A percentile compares a stretch with the other conserved stretches of the same genome.
Conservation (phyloP, 768 basidiomycete species). For the Lyophyllum semitale region DNA sequence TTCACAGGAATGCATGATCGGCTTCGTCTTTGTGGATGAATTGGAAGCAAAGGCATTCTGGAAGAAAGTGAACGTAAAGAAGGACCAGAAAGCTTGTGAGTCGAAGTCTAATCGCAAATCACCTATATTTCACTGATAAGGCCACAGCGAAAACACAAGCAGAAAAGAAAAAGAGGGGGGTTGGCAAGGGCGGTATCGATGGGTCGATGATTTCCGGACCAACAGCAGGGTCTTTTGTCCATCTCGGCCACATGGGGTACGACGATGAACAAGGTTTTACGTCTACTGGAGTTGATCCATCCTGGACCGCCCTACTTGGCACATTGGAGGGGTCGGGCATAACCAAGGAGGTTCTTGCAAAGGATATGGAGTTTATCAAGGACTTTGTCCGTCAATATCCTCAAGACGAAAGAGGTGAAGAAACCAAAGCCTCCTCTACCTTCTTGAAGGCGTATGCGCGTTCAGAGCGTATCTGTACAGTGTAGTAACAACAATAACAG, state of each 20-base stretch:
- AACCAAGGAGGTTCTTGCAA: constrained; percentile 62
- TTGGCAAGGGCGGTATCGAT: constrained; percentile 74
- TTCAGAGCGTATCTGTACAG: too few relatives aligned
- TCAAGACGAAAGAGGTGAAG: constrained; percentile 39
- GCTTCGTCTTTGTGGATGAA: constrained; percentile 88
- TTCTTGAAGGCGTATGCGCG: constrained; percentile 49
- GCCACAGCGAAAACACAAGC: constrained; percentile 47
- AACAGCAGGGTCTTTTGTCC: constrained; percentile 75
- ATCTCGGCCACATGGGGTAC: constrained; percentile 95
- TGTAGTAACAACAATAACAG: too few relatives aligned
- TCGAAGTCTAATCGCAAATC: background rate
- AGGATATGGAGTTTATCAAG: constrained; percentile 90
- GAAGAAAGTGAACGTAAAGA: constrained; percentile 79
- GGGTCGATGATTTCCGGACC: constrained; percentile 92
- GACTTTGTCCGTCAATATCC: constrained; percentile 67
- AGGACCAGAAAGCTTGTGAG: constrained; percentile 58
- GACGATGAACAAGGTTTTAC: constrained; percentile 86
- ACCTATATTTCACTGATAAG: constrained; percentile 6
- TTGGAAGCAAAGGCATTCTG: constrained; percentile 79
- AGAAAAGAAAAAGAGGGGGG: constrained; percentile 61
- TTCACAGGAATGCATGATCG: constrained; percentile 83
- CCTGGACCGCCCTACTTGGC: constrained; percentile 77
- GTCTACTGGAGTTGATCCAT: constrained; percentile 84
- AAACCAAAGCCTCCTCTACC: constrained; percentile 52
- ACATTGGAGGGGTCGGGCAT: constrained; percentile 69